phyloP scores from a whole-genome alignment of 2,329 filamentous ascomycete genomes.

The Chaetomium strumarium region DNA sequence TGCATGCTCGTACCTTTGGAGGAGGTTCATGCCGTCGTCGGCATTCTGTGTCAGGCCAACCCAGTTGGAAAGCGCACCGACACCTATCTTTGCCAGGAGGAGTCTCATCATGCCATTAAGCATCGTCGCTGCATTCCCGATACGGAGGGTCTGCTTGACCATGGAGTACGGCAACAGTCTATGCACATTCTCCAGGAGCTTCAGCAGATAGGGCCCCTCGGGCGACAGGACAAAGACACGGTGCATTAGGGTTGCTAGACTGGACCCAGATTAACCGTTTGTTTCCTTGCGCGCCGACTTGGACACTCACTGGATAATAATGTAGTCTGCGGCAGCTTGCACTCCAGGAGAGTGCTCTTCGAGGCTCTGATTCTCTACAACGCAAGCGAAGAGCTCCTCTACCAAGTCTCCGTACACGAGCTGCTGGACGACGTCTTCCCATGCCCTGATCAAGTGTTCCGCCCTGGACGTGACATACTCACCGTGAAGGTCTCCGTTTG shows the following conservation, averaged over 20 bases:
- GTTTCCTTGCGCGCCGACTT: background rate
- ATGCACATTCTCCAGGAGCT: slow-evolving; percentile 64
- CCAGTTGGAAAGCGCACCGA: slow-evolving; percentile 72
- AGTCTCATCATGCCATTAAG: slow-evolving; percentile 68
- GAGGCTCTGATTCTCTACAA: slow-evolving; percentile 55
- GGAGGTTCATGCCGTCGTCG: slow-evolving; percentile 73
- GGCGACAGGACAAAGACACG: slow-evolving; percentile 67
- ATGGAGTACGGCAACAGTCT: slow-evolving; percentile 65
- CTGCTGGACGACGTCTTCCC: slow-evolving; percentile 60
- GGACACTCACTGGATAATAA: slow-evolving; percentile 59
- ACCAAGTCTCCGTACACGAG: slow-evolving; percentile 63
- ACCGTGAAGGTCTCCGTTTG: slow-evolving; percentile 23
- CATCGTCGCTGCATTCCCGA: slow-evolving; percentile 79
- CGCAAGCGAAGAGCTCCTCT: slow-evolving; percentile 58
- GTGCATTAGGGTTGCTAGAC: slow-evolving; percentile 67
- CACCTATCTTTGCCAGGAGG: slow-evolving; percentile 70
- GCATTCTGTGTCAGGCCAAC: slow-evolving; percentile 64
- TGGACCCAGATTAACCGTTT: slow-evolving; percentile 30
- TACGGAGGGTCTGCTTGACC: slow-evolving; percentile 64
- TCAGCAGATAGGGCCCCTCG: slow-evolving; percentile 68
- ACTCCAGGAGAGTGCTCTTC: slow-evolving; percentile 58
- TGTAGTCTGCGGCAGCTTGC: slow-evolving; percentile 58
- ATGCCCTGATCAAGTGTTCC: slow-evolving; percentile 56
- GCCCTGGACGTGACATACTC: slow-evolving; percentile 55
- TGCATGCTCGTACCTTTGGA: slow-evolving; percentile 49